Percentiles rank a stretch among this genome's conserved stretches.
Evolutionary conservation across 768 basidiomycete species (phyloP).

Genomic region (Russula abietina): DNA sequence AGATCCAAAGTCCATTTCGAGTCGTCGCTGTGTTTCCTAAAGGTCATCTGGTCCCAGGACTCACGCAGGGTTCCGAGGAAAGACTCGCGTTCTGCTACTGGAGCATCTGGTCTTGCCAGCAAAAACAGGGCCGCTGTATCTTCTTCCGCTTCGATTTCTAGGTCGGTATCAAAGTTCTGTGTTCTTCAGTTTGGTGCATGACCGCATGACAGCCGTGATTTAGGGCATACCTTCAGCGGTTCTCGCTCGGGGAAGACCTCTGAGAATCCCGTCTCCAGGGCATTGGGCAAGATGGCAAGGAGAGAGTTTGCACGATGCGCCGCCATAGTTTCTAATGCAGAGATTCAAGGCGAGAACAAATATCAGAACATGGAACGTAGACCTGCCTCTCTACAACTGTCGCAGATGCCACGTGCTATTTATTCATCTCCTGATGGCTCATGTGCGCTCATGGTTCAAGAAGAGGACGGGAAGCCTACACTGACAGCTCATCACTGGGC

Average conservation of each 20-base stretch:
- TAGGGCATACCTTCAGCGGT: conserved; percentile 42
- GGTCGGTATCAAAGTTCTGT: conserved; percentile 50
- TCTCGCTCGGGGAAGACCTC: conserved; percentile 43
- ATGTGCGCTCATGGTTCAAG: too few species aligned
- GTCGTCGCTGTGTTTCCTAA: conserved; percentile 37
- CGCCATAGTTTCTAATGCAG: conserved; percentile 41
- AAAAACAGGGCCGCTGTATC: conserved; percentile 36
- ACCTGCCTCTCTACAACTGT: too few species aligned
- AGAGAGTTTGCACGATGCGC: conserved; percentile 41
- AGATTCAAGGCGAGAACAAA: not conserved
- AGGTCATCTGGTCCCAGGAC: conserved; percentile 32
- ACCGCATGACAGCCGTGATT: not conserved
- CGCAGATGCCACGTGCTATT: too few species aligned
- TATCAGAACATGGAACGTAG: conserved; percentile 33
- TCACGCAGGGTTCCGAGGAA: conserved; percentile 26
- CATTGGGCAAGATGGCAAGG: conserved; percentile 39
- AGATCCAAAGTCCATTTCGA: conserved; percentile 39
- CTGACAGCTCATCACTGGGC: too few species aligned
- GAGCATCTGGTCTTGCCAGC: conserved; percentile 26
- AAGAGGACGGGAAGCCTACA: too few species aligned
- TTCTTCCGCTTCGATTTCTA: conserved; percentile 33
- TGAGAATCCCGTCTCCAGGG: conserved; percentile 43
- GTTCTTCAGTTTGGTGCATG: not conserved
- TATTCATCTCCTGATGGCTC: too few species aligned
- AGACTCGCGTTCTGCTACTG: conserved; percentile 28